Percentiles rank a stretch among this genome's conserved stretches.
Evolutionary conservation across 441 rosid genomes (phyloP).

Genomic region (Erysimum pusillum): DNA sequence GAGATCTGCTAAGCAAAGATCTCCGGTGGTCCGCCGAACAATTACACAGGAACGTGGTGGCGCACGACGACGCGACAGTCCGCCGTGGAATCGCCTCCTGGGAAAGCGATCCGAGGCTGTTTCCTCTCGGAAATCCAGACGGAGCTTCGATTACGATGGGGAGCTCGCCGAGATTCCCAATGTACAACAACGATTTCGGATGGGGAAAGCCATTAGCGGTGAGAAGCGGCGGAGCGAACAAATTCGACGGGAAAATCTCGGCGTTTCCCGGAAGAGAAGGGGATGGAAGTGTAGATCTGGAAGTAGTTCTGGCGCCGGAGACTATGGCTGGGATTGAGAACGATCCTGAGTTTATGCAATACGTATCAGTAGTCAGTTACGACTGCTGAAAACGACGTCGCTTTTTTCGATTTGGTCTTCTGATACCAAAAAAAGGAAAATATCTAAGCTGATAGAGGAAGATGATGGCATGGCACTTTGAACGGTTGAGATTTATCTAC

Average conservation of each 20-base stretch:
- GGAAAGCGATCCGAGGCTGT: constrained; percentile 81
- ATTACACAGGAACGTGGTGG: constrained; percentile 80
- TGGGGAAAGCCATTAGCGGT: constrained; percentile 94
- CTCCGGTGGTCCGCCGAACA: constrained; percentile 69
- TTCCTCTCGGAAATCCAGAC: constrained; percentile 88
- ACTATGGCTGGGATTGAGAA: constrained; percentile 71
- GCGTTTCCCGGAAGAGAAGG: constrained; percentile 93
- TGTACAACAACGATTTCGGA: constrained; percentile 94
- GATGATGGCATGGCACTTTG: constrained; percentile 20
- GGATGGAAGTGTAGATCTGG: constrained; percentile 85
- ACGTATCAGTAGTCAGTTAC: constrained; percentile 54
- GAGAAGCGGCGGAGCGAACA: constrained; percentile 90
- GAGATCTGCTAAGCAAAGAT: constrained; percentile 64
- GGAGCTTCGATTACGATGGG: constrained; percentile 98
- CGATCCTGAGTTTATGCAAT: constrained; percentile 88
- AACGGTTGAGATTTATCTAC: constrained; percentile 38
- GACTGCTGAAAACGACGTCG: constrained; percentile 13
- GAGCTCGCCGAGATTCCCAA: constrained; percentile 95
- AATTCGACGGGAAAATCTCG: constrained; percentile 95
- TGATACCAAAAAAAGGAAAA: not conserved
- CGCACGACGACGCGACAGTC: constrained; percentile 72
- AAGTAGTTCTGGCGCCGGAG: constrained; percentile 81
- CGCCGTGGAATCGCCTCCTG: constrained; percentile 69
- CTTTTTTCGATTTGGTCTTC: not conserved
- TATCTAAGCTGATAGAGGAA: constrained; percentile 19